Evolutionary conservation across 2,329 filamentous ascomycete genomes (phyloP).

Genomic region (Sarocladium oryzae): DNA sequence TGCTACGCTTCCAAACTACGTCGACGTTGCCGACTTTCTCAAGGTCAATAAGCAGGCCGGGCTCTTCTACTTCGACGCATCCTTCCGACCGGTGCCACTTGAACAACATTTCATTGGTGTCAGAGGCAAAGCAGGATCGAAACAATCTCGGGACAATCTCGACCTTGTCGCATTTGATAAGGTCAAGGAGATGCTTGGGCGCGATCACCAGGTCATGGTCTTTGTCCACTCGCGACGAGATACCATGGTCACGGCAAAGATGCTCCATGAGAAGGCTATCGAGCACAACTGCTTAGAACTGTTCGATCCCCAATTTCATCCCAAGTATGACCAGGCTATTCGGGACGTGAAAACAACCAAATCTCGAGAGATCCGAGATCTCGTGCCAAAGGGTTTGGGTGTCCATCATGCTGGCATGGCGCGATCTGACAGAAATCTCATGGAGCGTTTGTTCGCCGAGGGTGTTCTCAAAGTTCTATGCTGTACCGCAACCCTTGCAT

Average conservation of each 20-base stretch:
- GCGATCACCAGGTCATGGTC: conserved; percentile 97
- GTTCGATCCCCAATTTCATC: conserved; percentile 74
- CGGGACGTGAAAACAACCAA: conserved; percentile 81
- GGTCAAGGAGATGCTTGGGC: conserved; percentile 83
- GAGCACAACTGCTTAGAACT: conserved; percentile 75
- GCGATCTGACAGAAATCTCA: conserved; percentile 87
- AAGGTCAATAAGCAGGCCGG: conserved; percentile 91
- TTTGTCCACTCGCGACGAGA: conserved; percentile 97
- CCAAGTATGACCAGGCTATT: conserved; percentile 71
- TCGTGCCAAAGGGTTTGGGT: conserved; percentile 85
- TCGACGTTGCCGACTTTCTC: conserved; percentile 94
- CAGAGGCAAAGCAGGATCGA: conserved; percentile 80
- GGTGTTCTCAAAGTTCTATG: conserved; percentile 96
- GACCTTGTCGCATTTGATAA: conserved; percentile 89
- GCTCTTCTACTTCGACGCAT: conserved; percentile 93
- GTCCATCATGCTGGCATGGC: conserved; percentile 97
- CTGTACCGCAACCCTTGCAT: conserved; percentile 95
- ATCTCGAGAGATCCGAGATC: conserved; percentile 79
- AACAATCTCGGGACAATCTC: conserved; percentile 79
- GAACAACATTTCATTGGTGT: conserved; percentile 98
- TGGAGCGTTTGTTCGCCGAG: conserved; percentile 84
- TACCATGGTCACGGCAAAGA: conserved; percentile 80
- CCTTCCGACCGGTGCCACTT: conserved; percentile 90
- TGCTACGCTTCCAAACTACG: conserved; percentile 90
- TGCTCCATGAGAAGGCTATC: conserved; percentile 76